Evolutionary conservation across 192 early-diverging fungal genomes (phyloP), one percentile per base, ranked within the genome.

Genomic region (Coemansia sp.): DNA sequence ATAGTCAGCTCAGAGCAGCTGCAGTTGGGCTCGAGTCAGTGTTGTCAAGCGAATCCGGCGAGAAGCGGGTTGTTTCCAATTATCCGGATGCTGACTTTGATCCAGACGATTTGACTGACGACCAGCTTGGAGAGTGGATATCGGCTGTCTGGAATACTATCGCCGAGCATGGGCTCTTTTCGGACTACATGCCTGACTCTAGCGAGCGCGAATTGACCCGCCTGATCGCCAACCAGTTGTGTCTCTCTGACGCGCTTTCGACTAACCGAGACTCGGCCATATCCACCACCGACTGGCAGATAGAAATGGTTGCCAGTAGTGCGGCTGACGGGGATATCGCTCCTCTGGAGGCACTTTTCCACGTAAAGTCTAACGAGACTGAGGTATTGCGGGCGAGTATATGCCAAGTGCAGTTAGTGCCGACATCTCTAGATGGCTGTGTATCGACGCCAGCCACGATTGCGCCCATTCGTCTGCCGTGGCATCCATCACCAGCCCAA

Each of bases 121-220:
- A 64, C 17, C 73, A 76, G 62, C 70, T 81, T 19, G 67, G 17
- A 11, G 41, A 34, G 11, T 81, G 78, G 78, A 76, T 81, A 15
- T 62, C 71, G 14, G 25, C 2, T 29, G 74, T 76, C 8, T 81
- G 78, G 78, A 64, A 76, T 36, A 21, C 5, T n/a, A 76, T 81
- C 29, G 31, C 5, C 11, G 58, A 32, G 0, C n/a, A 64, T 38
- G 15, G 37, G 2, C 17, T 73, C 5, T 76, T 64, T 50, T 23
- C 50, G 0, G 44, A 50, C 14, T 27, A 57, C 2, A n/a, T 63
- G 29, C 74, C 74, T 0, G 70, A 76, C 42, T 61, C 63, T 62
- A 45, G 57, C 51, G 67, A 81, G 50, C 58, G 66, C 25, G 78
- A 81, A 21, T 62, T 81, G 3, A 62, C 60, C 2, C 70, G 74